Base-by-base conservation (phyloP, 2,329 filamentous ascomycete species). In the Basipetospora chlamydospora region DNA sequence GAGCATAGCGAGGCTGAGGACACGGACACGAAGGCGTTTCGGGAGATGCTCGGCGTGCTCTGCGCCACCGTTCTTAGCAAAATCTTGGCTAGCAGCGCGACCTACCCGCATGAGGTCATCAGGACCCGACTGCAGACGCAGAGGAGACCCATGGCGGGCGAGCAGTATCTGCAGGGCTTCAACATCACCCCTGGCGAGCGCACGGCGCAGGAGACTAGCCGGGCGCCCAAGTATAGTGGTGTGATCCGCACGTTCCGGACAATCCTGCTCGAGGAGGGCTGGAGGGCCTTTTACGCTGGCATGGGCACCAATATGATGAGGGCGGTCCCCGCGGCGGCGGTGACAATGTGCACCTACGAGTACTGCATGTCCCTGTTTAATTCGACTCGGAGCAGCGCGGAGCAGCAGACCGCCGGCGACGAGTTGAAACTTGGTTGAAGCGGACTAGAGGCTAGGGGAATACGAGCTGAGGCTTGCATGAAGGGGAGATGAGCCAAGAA, bases 281-380 rank as follows among this genome's bases (percentile, higher is more conserved):
- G 88, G 87, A 71, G 81, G 43, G 88, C 88, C 3, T 96, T 98
- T 49, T 98, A 98, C 55, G 88, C 87, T 17, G 90, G 90, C 25
- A 85, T 98, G 67, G 90, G 90, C 26, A 94, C 88, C 33, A 98
- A 98, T 59, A 83, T 98, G 75, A 85, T 96, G 66, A 74, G 90
- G 39, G 90, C 90, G 6, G 80, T 98, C 10, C 90, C 90, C 22
- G 86, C 90, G 16, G 88, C 90, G 15, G 93, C 93, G 50, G 94
- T 93, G 18, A 98, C 90, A 3, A 92, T 98, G 80, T 67, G 96
- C 52, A 96, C 88, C 10, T 98, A 94, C 52, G 90, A 98, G 60
- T 90, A 80, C 47, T 60, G 67, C 34, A 75, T 75, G 71, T 59
- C 64, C 36, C 53, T 59, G 38, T 54, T 75, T 15, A 67, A 67